These are phyloP conservation scores for Mycena epipterygia DNA, from an alignment of 768 basidiomycete species.

Conservation along the genomic window DNA sequence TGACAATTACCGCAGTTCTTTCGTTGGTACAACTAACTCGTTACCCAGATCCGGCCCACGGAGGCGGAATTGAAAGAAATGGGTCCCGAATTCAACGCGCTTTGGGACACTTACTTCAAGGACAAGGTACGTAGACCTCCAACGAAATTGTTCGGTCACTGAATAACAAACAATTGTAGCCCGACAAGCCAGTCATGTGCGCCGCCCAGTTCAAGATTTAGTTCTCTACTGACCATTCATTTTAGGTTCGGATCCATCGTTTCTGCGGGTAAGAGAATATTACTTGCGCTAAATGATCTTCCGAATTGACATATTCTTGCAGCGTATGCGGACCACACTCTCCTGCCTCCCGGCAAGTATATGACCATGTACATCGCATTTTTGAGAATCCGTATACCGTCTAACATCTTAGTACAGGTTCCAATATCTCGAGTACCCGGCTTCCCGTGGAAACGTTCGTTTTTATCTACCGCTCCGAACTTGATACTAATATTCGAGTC, in stretches of 20 bases:
- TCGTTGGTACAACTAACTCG: background rate
- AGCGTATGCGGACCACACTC: slow-evolving; percentile 79
- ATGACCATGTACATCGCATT: slow-evolving; percentile 67
- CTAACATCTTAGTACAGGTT: slow-evolving; percentile 53
- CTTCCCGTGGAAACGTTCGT: slow-evolving; percentile 76
- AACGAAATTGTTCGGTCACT: background rate
- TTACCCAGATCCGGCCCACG: slow-evolving; percentile 72
- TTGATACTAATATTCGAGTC: background rate
- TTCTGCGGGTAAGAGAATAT: slow-evolving; percentile 59
- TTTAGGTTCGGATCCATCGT: slow-evolving; percentile 75
- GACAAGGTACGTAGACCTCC: slow-evolving; percentile 57
- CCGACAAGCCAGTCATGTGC: slow-evolving; percentile 83
- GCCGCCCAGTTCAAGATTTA: slow-evolving; percentile 21
- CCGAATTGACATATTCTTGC: background rate
- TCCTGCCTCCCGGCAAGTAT: slow-evolving; percentile 80
- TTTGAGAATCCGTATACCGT: background rate
- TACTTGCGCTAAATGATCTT: background rate
- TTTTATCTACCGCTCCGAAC: background rate
- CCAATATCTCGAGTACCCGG: slow-evolving; percentile 84
- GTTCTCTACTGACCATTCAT: background rate
- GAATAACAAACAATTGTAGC: slow-evolving; percentile 41
- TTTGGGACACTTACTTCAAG: slow-evolving; percentile 81
- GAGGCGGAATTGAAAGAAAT: slow-evolving; percentile 80
- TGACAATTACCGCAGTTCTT: slow-evolving; percentile 18
- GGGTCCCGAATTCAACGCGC: slow-evolving; percentile 81